phyloP scores from a whole-genome alignment of 1,284 basidiomycete species.

The Kwoniella shivajii region DNA sequence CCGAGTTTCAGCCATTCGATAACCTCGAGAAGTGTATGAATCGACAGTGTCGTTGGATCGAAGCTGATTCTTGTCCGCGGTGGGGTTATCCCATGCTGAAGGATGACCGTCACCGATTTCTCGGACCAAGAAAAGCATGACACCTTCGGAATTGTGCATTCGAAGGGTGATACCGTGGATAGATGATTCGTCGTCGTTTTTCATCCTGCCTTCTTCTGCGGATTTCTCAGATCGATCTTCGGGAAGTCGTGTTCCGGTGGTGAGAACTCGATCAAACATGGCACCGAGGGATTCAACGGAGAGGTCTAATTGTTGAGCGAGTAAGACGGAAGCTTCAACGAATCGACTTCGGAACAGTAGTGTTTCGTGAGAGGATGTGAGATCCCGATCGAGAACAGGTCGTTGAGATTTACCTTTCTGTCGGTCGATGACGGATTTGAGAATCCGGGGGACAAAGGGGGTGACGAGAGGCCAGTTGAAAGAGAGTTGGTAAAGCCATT shows the following conservation, averaged over 20 bases:
- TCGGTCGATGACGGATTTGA: conserved; percentile 31
- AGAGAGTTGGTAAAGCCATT: conserved; percentile 59
- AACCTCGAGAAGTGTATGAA: conserved; percentile 56
- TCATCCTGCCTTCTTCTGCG: conserved; percentile 25
- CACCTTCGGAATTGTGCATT: conserved; percentile 52
- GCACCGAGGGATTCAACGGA: conserved; percentile 63
- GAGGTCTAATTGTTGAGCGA: conserved; percentile 56
- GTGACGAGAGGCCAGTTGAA: conserved; percentile 58
- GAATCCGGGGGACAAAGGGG: conserved; percentile 56
- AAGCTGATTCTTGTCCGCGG: conserved; percentile 28
- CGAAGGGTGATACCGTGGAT: conserved; percentile 52
- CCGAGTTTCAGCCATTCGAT: conserved; percentile 58
- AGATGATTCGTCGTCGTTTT: conserved; percentile 45
- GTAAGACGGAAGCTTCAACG: conserved; percentile 56
- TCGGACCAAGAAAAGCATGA: conserved; percentile 59
- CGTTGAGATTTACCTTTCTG: conserved; percentile 37
- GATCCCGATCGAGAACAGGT: conserved; percentile 34
- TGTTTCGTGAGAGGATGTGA: conserved; percentile 33
- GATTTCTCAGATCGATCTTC: conserved; percentile 20
- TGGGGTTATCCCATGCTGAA: conserved; percentile 33
- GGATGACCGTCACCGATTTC: conserved; percentile 51
- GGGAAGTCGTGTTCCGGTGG: conserved; percentile 52
- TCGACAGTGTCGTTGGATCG: conserved; percentile 50
- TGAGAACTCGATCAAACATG: conserved; percentile 60
- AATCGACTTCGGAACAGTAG: conserved; percentile 56